Percentiles rank a stretch among this genome's conserved stretches.
phyloP scores from a whole-genome alignment of 2,329 filamentous ascomycete species.

The Neofusicoccum laricinum region DNA sequence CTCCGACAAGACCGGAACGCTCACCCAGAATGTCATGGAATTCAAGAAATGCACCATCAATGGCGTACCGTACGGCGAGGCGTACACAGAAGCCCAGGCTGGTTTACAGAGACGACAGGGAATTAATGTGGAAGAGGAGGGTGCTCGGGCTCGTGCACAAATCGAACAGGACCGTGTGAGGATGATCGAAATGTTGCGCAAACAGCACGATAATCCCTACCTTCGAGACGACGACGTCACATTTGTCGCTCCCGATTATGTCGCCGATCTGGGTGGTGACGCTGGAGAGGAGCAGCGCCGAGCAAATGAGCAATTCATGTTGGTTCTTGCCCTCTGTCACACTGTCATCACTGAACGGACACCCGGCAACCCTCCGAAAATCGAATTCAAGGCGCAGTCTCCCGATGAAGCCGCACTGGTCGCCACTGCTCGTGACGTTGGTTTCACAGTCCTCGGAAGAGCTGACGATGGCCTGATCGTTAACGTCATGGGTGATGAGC shows the following conservation, averaged over 20 bases:
- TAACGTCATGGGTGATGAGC: constrained; percentile 83
- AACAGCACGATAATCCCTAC: constrained; percentile 84
- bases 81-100: constrained; percentile 94
- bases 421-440: constrained; percentile 89
- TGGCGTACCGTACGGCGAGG: constrained; percentile 93
- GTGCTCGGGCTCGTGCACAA: constrained; percentile 66
- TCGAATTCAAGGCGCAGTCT: constrained; percentile 95
- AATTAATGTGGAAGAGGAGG: constrained; percentile 79
- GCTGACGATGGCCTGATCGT: constrained; percentile 77
- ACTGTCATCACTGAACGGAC: constrained; percentile 89
- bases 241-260: constrained; percentile 87
- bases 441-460: constrained; percentile 85
- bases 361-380: constrained; percentile 84
- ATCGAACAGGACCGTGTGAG: constrained; percentile 74
- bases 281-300: constrained; percentile 72
- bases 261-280: constrained; percentile 75
- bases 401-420: constrained; percentile 95
- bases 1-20: constrained; percentile 86
- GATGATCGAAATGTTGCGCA: constrained; percentile 71
- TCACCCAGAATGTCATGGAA: constrained; percentile 95
- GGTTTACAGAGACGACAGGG: constrained; percentile 93
- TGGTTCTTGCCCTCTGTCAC: constrained; percentile 91
- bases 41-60: constrained; percentile 99
- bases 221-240: constrained; percentile 86
- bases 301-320: constrained; percentile 88